Evolutionary conservation across 768 basidiomycete species (phyloP).

Genomic region (Leccinum variicolor): DNA sequence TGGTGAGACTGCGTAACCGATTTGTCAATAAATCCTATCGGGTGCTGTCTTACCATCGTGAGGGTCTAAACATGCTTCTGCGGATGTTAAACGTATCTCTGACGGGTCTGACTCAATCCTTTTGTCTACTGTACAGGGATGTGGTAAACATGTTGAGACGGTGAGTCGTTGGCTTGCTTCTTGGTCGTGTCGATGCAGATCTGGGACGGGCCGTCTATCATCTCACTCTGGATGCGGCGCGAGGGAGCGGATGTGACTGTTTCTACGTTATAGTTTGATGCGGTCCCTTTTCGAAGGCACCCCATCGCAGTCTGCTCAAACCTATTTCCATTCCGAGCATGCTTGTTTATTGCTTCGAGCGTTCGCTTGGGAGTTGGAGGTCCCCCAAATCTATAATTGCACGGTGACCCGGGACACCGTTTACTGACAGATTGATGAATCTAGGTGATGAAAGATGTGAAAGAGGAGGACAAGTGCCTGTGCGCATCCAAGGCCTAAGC

Average conservation of each 20-base stretch:
- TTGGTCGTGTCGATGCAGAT: slow-evolving; percentile 13
- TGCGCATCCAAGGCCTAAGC: slow-evolving; percentile 30
- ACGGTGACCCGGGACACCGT: slow-evolving; percentile 22
- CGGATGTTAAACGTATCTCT: slow-evolving; percentile 17
- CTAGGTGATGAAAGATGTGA: slow-evolving; percentile 49
- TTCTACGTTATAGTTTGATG: slow-evolving; percentile 33
- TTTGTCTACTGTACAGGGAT: slow-evolving; percentile 47
- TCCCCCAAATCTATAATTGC: slow-evolving; percentile 25
- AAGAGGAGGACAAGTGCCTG: slow-evolving; percentile 47
- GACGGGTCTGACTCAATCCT: background rate
- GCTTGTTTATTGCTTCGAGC: slow-evolving; percentile 7
- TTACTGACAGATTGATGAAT: slow-evolving; percentile 20
- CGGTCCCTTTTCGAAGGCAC: slow-evolving; percentile 35
- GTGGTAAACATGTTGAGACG: slow-evolving; percentile 61
- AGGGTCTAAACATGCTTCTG: slow-evolving; percentile 11
- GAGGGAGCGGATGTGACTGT: slow-evolving; percentile 11
- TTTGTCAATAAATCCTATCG: slow-evolving; percentile 3
- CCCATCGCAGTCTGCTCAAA: slow-evolving; percentile 27
- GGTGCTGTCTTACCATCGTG: slow-evolving; percentile 3
- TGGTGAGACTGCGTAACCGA: slow-evolving; percentile 13
- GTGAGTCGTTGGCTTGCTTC: slow-evolving; percentile 41
- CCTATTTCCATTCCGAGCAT: slow-evolving; percentile 14
- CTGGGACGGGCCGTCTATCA: slow-evolving; percentile 15
- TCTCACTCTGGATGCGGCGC: slow-evolving; percentile 2
- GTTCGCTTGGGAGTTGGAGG: slow-evolving; percentile 22